These are phyloP conservation scores for Volutella citrinella DNA, from an alignment of 2,329 filamentous ascomycete species.

Conservation along the genomic window DNA sequence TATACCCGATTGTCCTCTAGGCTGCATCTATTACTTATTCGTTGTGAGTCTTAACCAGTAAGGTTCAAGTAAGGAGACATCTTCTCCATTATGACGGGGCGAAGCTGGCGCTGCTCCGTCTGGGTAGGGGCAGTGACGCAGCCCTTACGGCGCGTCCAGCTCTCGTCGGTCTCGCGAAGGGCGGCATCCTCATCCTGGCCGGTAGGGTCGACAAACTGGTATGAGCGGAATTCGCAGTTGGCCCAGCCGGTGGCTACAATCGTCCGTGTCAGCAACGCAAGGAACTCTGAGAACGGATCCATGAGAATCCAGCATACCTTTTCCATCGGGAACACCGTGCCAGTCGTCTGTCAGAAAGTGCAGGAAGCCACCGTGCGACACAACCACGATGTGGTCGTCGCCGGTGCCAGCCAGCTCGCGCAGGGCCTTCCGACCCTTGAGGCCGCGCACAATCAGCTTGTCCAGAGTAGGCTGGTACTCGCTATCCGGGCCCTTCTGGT, in stretches of 20 bases:
- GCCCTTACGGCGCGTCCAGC: conserved; percentile 44
- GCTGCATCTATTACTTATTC: too few species aligned
- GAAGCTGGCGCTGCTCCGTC: conserved; percentile 46
- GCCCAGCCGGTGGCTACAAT: conserved; percentile 65
- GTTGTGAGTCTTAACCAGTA: too few species aligned
- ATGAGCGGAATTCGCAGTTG: conserved; percentile 72
- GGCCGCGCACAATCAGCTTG: conserved; percentile 60
- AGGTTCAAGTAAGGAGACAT: conserved; percentile 38
- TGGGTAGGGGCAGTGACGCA: conserved; percentile 37
- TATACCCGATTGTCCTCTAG: too few species aligned
- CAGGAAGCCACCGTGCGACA: conserved; percentile 79
- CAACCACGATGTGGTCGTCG: conserved; percentile 67
- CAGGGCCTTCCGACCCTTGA: conserved; percentile 58
- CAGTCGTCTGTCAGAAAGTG: conserved; percentile 86
- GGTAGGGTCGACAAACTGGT: conserved; percentile 55
- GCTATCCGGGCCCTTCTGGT: conserved; percentile 53
- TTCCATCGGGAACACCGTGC: conserved; percentile 50
- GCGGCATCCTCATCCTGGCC: conserved; percentile 47
- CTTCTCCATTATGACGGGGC: conserved; percentile 33
- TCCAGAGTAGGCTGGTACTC: conserved; percentile 45
- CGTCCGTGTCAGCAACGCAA: conserved; percentile 9
- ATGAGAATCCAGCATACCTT: too few species aligned
- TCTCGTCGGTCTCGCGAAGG: conserved; percentile 47
- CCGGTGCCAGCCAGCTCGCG: conserved; percentile 42
- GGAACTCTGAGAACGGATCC: too few species aligned